Conservation (phyloP, 352 stramenopile species). For the Globisporangium lucens region DNA sequence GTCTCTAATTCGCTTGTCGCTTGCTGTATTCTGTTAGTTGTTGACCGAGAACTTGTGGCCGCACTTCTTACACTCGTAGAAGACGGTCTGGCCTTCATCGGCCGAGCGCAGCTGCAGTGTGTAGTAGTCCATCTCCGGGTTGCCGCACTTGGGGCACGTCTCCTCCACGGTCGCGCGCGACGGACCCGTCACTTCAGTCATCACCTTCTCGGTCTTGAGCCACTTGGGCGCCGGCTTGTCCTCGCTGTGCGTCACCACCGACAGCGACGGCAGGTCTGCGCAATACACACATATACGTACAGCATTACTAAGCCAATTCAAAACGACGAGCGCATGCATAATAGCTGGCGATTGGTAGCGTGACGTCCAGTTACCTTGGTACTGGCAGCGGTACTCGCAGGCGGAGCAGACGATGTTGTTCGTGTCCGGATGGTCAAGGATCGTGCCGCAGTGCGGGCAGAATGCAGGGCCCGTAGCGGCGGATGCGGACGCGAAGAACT, state of each 20-base stretch:
- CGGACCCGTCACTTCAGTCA: constrained; percentile 83
- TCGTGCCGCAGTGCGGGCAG: constrained; percentile 86
- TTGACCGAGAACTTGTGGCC: constrained; percentile 89
- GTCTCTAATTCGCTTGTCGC: not conserved
- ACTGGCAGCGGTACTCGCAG: constrained; percentile 83
- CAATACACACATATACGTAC: constrained; percentile 6
- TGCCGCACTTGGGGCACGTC: constrained; percentile 96
- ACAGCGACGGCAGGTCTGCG: constrained; percentile 76
- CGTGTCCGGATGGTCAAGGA: constrained; percentile 84
- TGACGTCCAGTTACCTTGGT: constrained; percentile 49
- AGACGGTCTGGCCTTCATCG: constrained; percentile 99
- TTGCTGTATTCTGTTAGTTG: constrained; percentile 47
- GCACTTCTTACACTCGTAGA: constrained; percentile 99
- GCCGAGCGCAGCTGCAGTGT: constrained; percentile 98
- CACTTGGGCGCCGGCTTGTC: constrained; percentile 79
- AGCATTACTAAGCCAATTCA: not conserved
- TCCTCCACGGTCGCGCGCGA: constrained; percentile 96
- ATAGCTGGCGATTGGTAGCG: not conserved
- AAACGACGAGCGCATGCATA: not conserved
- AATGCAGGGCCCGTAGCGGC: constrained; percentile 73
- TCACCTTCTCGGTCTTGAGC: constrained; percentile 64
- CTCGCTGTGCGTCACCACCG: constrained; percentile 71
- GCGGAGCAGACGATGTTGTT: constrained; percentile 87
- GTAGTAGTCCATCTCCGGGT: constrained; percentile 98
- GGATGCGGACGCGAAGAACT: constrained; percentile 69